Percentiles rank a stretch among this genome's conserved stretches.
These are phyloP conservation scores for Sequoiadendron giganteum DNA, from an alignment of 75 land plant species.

Conservation along the genomic window DNA sequence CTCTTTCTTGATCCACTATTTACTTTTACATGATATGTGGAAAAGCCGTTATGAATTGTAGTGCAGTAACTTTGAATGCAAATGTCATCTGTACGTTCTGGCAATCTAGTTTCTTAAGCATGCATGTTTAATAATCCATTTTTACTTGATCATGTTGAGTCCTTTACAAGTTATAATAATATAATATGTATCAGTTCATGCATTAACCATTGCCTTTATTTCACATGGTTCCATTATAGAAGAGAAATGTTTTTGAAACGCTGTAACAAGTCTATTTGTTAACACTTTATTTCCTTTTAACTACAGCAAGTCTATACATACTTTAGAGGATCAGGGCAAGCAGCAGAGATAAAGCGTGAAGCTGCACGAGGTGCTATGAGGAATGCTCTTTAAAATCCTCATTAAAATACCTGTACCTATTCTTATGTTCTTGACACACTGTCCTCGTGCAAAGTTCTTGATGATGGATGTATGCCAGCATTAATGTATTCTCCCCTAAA, in stretches of 20 bases:
- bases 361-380: conserved; percentile 57
- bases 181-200: not conserved
- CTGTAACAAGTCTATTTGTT: not conserved
- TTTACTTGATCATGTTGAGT: not conserved
- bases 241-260: not conserved
- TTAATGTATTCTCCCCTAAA: not conserved
- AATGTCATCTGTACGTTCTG: not conserved
- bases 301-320: conserved; percentile 83
- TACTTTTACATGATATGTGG: not conserved
- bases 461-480: not conserved
- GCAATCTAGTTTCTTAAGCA: not conserved
- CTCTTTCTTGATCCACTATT: not conserved
- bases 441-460: not conserved
- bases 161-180: not conserved
- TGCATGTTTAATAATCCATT: not conserved
- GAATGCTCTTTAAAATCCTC: conserved; percentile 22
- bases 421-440: not conserved
- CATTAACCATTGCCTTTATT: not conserved
- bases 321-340: conserved; percentile 80
- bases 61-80: not conserved
- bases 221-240: not conserved
- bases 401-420: not conserved
- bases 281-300: not conserved
- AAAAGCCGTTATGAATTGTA: not conserved
- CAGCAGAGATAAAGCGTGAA: conserved; percentile 70